Base-by-base conservation (phyloP, 495 filamentous ascomycete species). In the Daldinia vernicosa region DNA sequence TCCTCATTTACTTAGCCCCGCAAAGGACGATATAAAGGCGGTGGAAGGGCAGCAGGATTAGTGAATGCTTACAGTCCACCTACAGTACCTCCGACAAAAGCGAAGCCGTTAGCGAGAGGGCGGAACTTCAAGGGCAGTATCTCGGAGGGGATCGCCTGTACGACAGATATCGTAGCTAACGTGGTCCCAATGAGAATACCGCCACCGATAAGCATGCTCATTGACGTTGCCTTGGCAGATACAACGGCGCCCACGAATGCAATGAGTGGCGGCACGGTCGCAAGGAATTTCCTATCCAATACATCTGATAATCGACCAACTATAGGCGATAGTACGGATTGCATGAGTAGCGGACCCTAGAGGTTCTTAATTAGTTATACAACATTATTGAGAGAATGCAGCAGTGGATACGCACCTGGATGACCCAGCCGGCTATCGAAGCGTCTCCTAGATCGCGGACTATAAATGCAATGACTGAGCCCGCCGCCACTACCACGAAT, bases 241-340 rank as follows among this genome's bases (percentile, higher is more conserved):
- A 87, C 72, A 19, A 85, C 76, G 5, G 85, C 82, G 19, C 86
- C 85, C 3, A 82, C 78, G 33, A 86, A 86, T 6, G 85, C 84
- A 43, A 88, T 79, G 0, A 85, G 68, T 3, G 85, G 84, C 3
- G 83, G 85, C 1, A 84, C 66, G 0, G 81, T 72, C 0, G 85
- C 83, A 7, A 87, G 71, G 53, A 80, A 84, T 64, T 87, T 87
- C 15, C 85, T 75, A 54, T 86, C 85, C 0, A 87, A 67, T 5
- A 87, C 83, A 68, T 88, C 85, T 4, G 85, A 87, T 22, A 88
- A 79, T 9, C 85, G 81, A 8, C 85, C 85, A 2, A 87, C 76
- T 54, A 87, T 79, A 6, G 85, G 85, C 0, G 83, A 87, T 4
- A 88, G 77, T 1, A 87, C 84, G 32, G 76, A 77, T 71, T 87